These are phyloP conservation scores for Podila verticillata DNA, from an alignment of 192 early-diverging fungal genomes.

Conservation along the genomic window DNA sequence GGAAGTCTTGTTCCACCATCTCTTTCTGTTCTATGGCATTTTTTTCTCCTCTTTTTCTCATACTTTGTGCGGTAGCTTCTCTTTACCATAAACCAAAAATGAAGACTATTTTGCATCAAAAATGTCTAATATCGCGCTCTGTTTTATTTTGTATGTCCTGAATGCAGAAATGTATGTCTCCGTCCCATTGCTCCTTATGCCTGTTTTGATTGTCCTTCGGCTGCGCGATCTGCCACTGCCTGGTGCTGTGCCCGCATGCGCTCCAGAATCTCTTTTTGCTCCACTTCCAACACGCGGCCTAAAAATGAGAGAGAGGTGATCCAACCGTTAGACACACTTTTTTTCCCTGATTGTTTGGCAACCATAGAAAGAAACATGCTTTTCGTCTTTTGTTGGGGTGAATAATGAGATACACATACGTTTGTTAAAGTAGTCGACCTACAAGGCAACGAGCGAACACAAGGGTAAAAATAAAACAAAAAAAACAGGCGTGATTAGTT, in stretches of 20 bases:
- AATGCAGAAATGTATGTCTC: background rate
- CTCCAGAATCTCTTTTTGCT: slow-evolving; percentile 59
- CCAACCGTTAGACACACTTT: background rate
- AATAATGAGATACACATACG: slow-evolving; percentile 20
- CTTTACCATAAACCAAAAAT: no score
- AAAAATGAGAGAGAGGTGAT: background rate
- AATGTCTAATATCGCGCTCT: no score
- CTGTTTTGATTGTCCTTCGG: slow-evolving; percentile 15
- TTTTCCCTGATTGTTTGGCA: no score
- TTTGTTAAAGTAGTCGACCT: slow-evolving; percentile 70
- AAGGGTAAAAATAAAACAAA: background rate
- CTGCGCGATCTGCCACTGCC: slow-evolving; percentile 31
- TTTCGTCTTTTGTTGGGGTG: background rate
- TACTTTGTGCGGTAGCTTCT: no score
- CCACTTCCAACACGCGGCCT: slow-evolving; percentile 58
- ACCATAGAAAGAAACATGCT: no score
- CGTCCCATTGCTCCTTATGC: background rate
- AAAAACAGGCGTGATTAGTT: background rate
- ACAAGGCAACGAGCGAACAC: background rate
- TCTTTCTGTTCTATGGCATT: no score
- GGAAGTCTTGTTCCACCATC: no score
- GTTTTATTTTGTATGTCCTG: no score
- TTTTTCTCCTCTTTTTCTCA: no score
- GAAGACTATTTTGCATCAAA: no score
- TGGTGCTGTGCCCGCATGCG: slow-evolving; percentile 50